phyloP scores from a whole-genome alignment of 192 early-diverging fungal genomes.

The Haplosporangium gracile region DNA sequence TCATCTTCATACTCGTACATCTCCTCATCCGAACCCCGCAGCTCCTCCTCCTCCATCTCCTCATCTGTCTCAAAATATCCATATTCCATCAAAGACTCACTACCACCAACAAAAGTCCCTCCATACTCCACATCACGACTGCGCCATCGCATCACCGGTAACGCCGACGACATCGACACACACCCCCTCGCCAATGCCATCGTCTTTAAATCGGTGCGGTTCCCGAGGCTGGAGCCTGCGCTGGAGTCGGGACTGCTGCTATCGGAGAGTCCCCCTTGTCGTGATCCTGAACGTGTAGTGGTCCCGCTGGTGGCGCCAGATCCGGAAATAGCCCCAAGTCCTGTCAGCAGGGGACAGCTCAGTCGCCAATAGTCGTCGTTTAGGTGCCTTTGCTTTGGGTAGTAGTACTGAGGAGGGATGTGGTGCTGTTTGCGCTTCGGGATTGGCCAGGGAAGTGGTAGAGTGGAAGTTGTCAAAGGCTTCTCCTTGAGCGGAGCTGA shows the following conservation, averaged over 20 bases:
- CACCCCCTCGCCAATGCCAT: neutral
- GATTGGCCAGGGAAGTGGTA: too few species aligned
- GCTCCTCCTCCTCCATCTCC: neutral
- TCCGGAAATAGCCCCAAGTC: neutral
- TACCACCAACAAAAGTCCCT: neutral
- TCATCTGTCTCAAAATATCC: neutral
- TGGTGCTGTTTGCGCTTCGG: neutral
- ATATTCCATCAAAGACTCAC: neutral
- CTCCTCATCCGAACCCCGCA: neutral
- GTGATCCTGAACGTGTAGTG: neutral
- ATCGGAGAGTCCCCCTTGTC: neutral
- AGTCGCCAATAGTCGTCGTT: neutral
- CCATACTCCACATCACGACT: neutral
- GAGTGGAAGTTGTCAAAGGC: too few species aligned
- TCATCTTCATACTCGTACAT: neutral
- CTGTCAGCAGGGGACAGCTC: neutral
- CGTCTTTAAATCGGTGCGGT: neutral
- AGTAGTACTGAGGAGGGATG: neutral
- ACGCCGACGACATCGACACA: neutral
- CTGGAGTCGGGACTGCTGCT: neutral
- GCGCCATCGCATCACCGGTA: neutral
- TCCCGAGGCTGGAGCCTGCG: neutral
- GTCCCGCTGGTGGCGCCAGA: neutral
- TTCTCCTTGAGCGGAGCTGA: too few species aligned
- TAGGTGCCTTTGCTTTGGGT: neutral